Conservation (phyloP, 768 basidiomycete species). For the Lentinus tigrinus region DNA sequence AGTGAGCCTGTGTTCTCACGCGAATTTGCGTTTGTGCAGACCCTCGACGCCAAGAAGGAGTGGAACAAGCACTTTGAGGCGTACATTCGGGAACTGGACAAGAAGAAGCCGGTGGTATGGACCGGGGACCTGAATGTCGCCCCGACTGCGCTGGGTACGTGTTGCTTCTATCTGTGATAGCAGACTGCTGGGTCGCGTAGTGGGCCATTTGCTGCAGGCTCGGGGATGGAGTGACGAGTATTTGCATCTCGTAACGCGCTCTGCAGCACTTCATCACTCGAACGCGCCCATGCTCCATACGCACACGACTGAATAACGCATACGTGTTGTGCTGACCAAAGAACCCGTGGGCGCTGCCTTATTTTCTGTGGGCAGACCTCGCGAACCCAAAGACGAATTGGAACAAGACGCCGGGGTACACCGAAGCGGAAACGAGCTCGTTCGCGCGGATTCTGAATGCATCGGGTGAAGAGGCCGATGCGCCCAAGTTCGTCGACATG, state of each 20-base stretch:
- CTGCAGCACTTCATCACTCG: background rate
- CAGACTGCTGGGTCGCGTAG: background rate
- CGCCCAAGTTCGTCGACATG: conserved; percentile 62
- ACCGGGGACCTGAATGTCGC: conserved; percentile 86
- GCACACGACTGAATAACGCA: background rate
- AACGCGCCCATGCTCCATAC: background rate
- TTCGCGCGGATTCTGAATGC: conserved; percentile 68
- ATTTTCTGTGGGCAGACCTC: conserved; percentile 47
- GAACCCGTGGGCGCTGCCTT: background rate
- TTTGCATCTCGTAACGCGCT: background rate
- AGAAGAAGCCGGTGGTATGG: conserved; percentile 85
- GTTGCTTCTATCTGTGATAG: background rate
- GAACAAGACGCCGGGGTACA: conserved; percentile 89
- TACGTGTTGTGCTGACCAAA: background rate
- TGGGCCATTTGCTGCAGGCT: background rate
- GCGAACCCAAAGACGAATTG: conserved; percentile 70
- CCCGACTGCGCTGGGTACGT: conserved; percentile 67
- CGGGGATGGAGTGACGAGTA: background rate
- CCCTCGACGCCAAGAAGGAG: conserved; percentile 67
- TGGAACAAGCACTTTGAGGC: conserved; percentile 80
- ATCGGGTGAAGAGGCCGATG: conserved; percentile 28
- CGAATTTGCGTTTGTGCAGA: conserved; percentile 41
- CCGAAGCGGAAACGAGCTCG: conserved; percentile 74
- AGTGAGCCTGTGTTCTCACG: background rate
- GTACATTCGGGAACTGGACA: conserved; percentile 72